These are phyloP conservation scores for Puya raimondii DNA, from an alignment of 176 grass and related monocot species.

Conservation along the genomic window DNA sequence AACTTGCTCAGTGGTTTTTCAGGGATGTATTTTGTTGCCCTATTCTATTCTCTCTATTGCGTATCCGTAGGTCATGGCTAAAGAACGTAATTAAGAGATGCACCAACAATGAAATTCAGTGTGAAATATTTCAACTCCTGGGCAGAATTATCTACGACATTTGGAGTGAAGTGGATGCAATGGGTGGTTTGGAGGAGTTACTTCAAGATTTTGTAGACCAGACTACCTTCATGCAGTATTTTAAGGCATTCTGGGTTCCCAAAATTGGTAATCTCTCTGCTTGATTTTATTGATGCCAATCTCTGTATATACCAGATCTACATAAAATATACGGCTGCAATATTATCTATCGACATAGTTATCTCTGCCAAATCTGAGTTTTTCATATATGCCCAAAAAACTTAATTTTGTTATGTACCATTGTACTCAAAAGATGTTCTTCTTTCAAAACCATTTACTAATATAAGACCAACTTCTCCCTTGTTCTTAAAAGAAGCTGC, in stretches of 20 bases:
- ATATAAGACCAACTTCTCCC: no score
- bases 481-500: no score
- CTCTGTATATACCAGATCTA: neutral
- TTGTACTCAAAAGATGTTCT: no score
- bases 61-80: conserved; percentile 74
- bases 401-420: no score
- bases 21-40: conserved; percentile 71
- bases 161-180: conserved; percentile 52
- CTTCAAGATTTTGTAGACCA: conserved; percentile 94
- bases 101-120: conserved; percentile 51
- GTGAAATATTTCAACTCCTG: conserved; percentile 56
- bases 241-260: conserved; percentile 85
- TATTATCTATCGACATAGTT: no score
- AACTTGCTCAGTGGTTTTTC: neutral
- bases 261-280: conserved; percentile 56
- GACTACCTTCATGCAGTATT: conserved; percentile 68
- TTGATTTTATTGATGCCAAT: neutral
- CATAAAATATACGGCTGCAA: neutral
- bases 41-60: conserved; percentile 75
- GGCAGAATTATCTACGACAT: conserved; percentile 64
- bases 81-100: conserved; percentile 88
- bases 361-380: no score
- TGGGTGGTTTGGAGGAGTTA: conserved; percentile 52
- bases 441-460: no score
- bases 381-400: no score